Conservation (phyloP, 192 early-diverging fungal genomes). For the Coemansia sp. region DNA sequence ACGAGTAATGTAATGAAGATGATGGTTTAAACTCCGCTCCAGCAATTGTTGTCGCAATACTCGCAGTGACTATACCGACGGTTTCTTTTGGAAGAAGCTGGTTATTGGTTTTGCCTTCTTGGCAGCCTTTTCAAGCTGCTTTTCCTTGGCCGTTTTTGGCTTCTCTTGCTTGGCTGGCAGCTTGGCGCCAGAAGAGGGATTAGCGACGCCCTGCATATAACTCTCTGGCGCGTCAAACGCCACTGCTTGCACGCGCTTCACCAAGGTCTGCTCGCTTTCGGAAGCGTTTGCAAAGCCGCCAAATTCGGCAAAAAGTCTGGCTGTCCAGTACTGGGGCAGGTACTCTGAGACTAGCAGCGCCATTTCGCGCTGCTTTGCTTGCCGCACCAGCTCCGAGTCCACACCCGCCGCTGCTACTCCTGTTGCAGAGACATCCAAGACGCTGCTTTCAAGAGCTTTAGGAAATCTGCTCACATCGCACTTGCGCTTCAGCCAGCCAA, state of each 20-base stretch:
- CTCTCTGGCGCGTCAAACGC: slow-evolving; percentile 30
- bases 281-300: slow-evolving; percentile 14
- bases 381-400: neutral
- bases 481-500: slow-evolving; percentile 38
- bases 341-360: slow-evolving; percentile 39
- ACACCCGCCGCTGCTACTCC: neutral
- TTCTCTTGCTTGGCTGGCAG: slow-evolving; percentile 9
- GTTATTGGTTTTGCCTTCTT: slow-evolving; percentile 39
- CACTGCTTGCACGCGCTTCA: slow-evolving; percentile 4
- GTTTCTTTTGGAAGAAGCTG: slow-evolving; percentile 32
- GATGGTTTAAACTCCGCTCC: no score
- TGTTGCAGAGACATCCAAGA: no score
- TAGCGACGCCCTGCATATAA: slow-evolving; percentile 23
- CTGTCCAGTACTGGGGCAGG: slow-evolving; percentile 19
- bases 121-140: slow-evolving; percentile 39
- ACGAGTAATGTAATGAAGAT: no score
- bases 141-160: slow-evolving; percentile 41
- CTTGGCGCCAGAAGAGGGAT: neutral
- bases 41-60: neutral
- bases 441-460: neutral
- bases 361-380: slow-evolving; percentile 27
- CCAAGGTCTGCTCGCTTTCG: slow-evolving; percentile 8
- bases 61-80: neutral
- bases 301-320: slow-evolving; percentile 17
- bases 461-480: slow-evolving; percentile 15